Conservation (phyloP, 2,329 filamentous ascomycete species). For the Didymella pomorum region DNA sequence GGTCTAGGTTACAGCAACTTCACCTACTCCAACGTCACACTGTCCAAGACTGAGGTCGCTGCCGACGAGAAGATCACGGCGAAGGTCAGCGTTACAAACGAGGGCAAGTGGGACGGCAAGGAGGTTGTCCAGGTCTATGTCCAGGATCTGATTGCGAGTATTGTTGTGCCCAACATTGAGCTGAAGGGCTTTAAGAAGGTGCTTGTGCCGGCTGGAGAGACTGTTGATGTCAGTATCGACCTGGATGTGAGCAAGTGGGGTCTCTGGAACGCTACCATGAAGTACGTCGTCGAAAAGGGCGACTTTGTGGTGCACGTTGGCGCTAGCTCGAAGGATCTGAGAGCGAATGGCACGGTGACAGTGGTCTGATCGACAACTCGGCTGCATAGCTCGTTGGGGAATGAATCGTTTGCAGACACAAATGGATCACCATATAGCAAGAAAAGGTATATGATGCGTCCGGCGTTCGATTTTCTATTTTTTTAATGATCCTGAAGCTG, state of each 20-base stretch:
- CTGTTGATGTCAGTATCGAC: constrained; percentile 61
- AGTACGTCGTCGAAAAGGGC: constrained; percentile 77
- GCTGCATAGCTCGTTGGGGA: too few relatives aligned
- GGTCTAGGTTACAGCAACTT: constrained; percentile 72
- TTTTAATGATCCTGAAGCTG: too few relatives aligned
- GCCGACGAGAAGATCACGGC: constrained; percentile 65
- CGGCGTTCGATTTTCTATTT: too few relatives aligned
- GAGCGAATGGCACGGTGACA: constrained; percentile 64
- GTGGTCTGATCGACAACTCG: constrained; percentile 44
- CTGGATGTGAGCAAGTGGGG: constrained; percentile 61
- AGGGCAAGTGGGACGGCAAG: constrained; percentile 62
- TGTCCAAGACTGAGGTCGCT: constrained; percentile 60
- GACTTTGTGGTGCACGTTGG: constrained; percentile 71
- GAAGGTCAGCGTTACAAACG: constrained; percentile 69
- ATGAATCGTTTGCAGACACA: too few relatives aligned
- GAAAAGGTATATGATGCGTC: too few relatives aligned
- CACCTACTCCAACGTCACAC: constrained; percentile 62
- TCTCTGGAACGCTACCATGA: constrained; percentile 67
- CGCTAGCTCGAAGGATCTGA: constrained; percentile 64
- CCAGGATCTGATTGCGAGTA: constrained; percentile 67
- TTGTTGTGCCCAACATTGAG: constrained; percentile 70
- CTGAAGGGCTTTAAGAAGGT: constrained; percentile 75
- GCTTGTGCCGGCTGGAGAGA: constrained; percentile 66
- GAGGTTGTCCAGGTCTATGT: constrained; percentile 76
- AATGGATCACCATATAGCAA: too few relatives aligned